phyloP scores from a whole-genome alignment of 208 protist genomes.

The Leishmania tropica region DNA sequence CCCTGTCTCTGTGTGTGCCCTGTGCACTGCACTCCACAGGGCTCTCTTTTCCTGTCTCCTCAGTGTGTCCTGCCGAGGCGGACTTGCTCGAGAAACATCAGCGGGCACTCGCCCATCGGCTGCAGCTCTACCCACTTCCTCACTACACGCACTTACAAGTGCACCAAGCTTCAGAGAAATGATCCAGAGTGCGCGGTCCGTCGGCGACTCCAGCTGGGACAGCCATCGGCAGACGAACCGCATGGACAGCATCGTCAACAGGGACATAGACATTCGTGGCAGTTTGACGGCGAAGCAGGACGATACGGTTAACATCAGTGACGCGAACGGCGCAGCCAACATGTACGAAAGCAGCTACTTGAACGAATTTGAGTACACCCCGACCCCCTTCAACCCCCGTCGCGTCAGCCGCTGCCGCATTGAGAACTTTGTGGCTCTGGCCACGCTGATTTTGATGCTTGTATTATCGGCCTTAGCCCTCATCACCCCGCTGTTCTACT shows the following conservation, averaged over 20 bases:
- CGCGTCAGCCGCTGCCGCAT: slow-evolving; percentile 37
- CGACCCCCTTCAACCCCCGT: slow-evolving; percentile 36
- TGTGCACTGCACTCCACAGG: background rate
- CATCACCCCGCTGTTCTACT: slow-evolving; percentile 17
- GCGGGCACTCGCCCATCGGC: background rate
- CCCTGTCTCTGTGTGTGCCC: background rate
- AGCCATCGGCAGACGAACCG: background rate
- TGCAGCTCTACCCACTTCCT: background rate
- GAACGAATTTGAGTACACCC: slow-evolving; percentile 33
- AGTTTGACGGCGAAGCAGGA: background rate
- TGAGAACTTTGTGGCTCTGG: slow-evolving; percentile 37
- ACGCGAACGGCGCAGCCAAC: background rate
- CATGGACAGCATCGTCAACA: background rate
- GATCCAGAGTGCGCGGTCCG: background rate
- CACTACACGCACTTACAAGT: background rate
- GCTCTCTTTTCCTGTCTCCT: background rate
- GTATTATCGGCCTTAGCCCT: slow-evolving; percentile 30
- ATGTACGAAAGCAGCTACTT: background rate
- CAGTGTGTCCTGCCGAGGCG: background rate
- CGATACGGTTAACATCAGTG: background rate
- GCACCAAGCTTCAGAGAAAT: background rate
- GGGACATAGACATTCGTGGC: background rate
- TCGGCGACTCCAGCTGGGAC: background rate
- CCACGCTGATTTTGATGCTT: slow-evolving; percentile 23
- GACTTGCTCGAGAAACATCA: background rate